phyloP scores from a whole-genome alignment of 1,284 basidiomycete species.

The Porodaedalea pini region DNA sequence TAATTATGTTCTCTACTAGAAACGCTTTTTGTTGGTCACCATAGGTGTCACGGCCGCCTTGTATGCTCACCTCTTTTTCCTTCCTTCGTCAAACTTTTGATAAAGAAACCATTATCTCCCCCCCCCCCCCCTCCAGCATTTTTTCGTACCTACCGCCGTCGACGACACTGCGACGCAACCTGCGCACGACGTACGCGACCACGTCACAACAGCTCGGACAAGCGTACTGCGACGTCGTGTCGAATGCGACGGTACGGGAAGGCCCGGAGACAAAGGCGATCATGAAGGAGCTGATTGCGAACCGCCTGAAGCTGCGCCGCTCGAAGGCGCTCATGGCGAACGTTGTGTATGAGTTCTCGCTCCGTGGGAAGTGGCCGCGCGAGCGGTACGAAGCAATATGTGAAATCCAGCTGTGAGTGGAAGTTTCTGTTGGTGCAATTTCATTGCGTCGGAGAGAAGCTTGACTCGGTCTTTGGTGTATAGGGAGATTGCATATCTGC shows the following conservation, averaged over 20 bases:
- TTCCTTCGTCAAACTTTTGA: no score
- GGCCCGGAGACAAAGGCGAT: slow-evolving; percentile 50
- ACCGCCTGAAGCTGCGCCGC: slow-evolving; percentile 60
- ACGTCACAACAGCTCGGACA: slow-evolving; percentile 58
- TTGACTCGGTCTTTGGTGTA: no score
- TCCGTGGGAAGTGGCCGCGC: slow-evolving; percentile 69
- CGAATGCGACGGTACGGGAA: slow-evolving; percentile 51
- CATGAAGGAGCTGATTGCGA: slow-evolving; percentile 54
- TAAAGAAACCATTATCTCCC: background rate
- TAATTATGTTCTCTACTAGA: slow-evolving; percentile 34
- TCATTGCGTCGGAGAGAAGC: no score
- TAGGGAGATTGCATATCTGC: slow-evolving; percentile 57
- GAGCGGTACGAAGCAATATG: slow-evolving; percentile 62
- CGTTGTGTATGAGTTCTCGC: slow-evolving; percentile 68
- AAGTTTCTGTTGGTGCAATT: no score
- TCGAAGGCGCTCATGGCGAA: slow-evolving; percentile 54
- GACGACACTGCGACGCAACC: slow-evolving; percentile 65
- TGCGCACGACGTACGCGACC: slow-evolving; percentile 60
- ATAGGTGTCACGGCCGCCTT: slow-evolving; percentile 62
- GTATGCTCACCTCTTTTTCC: no score
- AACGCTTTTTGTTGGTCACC: slow-evolving; percentile 59
- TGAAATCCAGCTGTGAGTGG: slow-evolving; percentile 61
- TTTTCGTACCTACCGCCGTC: slow-evolving; percentile 69
- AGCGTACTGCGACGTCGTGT: slow-evolving; percentile 66
- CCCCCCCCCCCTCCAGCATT: slow-evolving; percentile 38